Evolutionary conservation across 129 eudicot species (phyloP).

Genomic region (Flaveria bidentis): DNA sequence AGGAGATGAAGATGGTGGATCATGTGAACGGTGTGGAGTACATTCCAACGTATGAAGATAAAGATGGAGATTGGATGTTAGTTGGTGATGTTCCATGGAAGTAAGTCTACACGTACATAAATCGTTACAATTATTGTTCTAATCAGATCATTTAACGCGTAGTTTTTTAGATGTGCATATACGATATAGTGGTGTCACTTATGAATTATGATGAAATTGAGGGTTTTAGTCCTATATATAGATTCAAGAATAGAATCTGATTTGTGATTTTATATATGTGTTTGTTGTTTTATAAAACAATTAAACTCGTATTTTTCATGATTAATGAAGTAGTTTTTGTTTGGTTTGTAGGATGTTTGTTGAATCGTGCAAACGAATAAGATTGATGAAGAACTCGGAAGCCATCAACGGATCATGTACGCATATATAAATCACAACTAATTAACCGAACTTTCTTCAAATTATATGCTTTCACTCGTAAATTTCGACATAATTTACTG

Average conservation of each 20-base stretch:
- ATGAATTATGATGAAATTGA: too few relatives aligned
- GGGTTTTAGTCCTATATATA: too few relatives aligned
- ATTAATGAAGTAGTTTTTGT: not conserved
- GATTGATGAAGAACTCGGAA: slow-evolving; percentile 69
- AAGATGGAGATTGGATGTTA: slow-evolving; percentile 90
- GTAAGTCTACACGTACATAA: slow-evolving; percentile 38
- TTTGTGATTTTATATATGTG: too few relatives aligned
- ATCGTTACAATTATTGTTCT: not conserved
- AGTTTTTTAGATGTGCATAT: too few relatives aligned
- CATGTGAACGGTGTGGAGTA: slow-evolving; percentile 57
- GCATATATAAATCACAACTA: not conserved
- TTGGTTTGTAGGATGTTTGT: slow-evolving; percentile 66
- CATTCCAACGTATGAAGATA: slow-evolving; percentile 89
- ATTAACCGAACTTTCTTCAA: not conserved
- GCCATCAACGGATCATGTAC: slow-evolving; percentile 51
- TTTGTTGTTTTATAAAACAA: too few relatives aligned
- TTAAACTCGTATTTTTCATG: not conserved
- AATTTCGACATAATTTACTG: not conserved
- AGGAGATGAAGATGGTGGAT: slow-evolving; percentile 62
- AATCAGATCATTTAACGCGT: not conserved
- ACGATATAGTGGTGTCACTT: too few relatives aligned
- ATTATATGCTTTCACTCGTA: not conserved
- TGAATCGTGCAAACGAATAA: slow-evolving; percentile 69
- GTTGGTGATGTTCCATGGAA: slow-evolving; percentile 97
- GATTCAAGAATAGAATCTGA: too few relatives aligned